A percentile compares a stretch with the other conserved stretches of the same genome.
phyloP scores from a whole-genome alignment of 495 filamentous ascomycete genomes.

The Articulospora tetracladia region DNA sequence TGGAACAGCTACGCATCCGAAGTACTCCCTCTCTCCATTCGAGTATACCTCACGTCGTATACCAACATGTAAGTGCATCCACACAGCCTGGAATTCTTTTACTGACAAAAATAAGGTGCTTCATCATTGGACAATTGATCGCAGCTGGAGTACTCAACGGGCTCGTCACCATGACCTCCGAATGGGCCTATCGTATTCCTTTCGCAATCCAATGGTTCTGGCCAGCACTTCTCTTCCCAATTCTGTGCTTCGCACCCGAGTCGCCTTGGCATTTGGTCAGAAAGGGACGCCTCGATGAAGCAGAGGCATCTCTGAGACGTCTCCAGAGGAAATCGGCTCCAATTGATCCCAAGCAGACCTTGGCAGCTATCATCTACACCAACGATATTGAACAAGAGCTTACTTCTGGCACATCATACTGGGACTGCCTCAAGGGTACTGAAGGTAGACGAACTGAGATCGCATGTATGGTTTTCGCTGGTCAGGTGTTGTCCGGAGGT shows the following conservation, averaged over 20 bases:
- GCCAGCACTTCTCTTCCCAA: constrained; percentile 42
- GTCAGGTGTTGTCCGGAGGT: constrained; percentile 65
- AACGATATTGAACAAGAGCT: constrained; percentile 55
- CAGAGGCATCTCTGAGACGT: constrained; percentile 39
- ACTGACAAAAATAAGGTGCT: constrained; percentile 44
- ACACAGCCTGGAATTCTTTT: neutral
- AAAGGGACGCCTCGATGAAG: constrained; percentile 48
- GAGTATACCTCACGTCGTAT: constrained; percentile 15
- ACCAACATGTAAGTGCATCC: constrained; percentile 58
- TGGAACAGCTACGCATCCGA: constrained; percentile 31
- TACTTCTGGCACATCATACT: constrained; percentile 51
- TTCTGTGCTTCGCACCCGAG: constrained; percentile 40
- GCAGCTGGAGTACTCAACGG: constrained; percentile 52
- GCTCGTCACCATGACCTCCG: constrained; percentile 30
- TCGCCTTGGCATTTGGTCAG: constrained; percentile 52
- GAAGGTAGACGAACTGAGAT: constrained; percentile 67
- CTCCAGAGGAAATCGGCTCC: constrained; percentile 35
- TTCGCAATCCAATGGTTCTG: constrained; percentile 55
- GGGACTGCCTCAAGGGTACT: constrained; percentile 63
- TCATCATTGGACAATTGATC: constrained; percentile 56
- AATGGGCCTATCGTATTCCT: constrained; percentile 53
- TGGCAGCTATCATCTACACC: constrained; percentile 59
- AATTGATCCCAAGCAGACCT: constrained; percentile 36
- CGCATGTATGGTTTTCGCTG: constrained; percentile 62
- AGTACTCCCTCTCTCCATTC: constrained; percentile 9